Evolutionary conservation across 139 green algal genomes (phyloP), one percentile per base, ranked within the genome.

Genomic region (Zygnema cylindricum): DNA sequence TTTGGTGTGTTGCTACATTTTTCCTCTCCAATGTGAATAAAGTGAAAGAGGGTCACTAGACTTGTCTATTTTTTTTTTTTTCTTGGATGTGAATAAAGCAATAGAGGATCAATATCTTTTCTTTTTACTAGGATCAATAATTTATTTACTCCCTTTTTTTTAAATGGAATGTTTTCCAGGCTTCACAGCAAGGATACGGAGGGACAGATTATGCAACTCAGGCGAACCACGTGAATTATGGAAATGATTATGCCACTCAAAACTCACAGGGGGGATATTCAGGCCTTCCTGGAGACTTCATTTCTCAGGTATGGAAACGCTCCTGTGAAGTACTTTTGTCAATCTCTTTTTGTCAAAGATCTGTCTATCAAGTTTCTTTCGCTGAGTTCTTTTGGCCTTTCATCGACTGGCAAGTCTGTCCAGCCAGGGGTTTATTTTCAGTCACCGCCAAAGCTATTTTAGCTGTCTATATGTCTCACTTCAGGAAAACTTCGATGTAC

Each of bases 161-260:
- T n/a, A n/a, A n/a, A n/a, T n/a, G n/a, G n/a, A n/a, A n/a, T n/a
- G n/a, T n/a, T n/a, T n/a, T n/a, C 7, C 49, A 63, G 49, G 49
- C 49, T 7, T 63, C 71, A 7, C 41, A 43, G 38, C 71, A 3
- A 16, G 39, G 40, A 16, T 79, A 25, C 71, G 71, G 71, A 79
- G 71, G 71, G 16, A 16, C 41, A 16, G 71, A 79, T 16, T 43
- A 57, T 16, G 40, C 41, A 7, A 57, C 71, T 43, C 71, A 43
- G 71, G 40, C 71, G 16, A 79, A 43, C 39, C 71, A 79, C 16
- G 40, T 16, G 39, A 11, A 7, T 3, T 79, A 57, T 79, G 71
- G 71, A 43, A 49, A 16, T 49, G 71, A 79, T 43, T 79, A 79
- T 49, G 71, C 71, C 38, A 79, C 71, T 16, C 71, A 79, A 49